These are phyloP conservation scores for Phialophora verrucosa DNA, from an alignment of 2,329 filamentous ascomycete genomes.

Conservation along the genomic window DNA sequence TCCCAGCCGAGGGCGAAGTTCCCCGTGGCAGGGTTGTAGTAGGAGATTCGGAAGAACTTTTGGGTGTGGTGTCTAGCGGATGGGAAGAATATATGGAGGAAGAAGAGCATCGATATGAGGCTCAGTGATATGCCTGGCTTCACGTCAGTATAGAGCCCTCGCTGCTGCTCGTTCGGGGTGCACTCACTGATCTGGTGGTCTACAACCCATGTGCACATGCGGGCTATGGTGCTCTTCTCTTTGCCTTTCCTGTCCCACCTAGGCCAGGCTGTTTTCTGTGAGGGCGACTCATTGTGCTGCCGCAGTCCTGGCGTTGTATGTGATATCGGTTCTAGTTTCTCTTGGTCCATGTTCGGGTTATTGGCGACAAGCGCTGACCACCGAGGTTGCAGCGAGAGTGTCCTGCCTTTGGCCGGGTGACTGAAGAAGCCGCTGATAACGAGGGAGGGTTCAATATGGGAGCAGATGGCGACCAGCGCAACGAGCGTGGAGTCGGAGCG, in stretches of 20 bases:
- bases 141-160: conserved; percentile 4
- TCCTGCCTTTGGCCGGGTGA: background rate
- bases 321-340: conserved; percentile 29
- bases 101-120: conserved; percentile 78
- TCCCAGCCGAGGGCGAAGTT: conserved; percentile 78
- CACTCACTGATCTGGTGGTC: conserved; percentile 41
- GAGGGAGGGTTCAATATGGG: conserved; percentile 7
- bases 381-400: background rate
- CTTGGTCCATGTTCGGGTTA: conserved; percentile 24
- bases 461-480: conserved; percentile 34
- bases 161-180: background rate
- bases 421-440: conserved; percentile 12
- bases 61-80: conserved; percentile 77
- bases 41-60: conserved; percentile 87
- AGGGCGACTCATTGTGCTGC: conserved; percentile 36
- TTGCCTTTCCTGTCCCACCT: conserved; percentile 38
- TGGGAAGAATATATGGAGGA: conserved; percentile 82
- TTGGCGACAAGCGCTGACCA: conserved; percentile 14
- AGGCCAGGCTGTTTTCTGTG: conserved; percentile 40
- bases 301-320: conserved; percentile 19
- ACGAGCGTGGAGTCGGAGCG: conserved; percentile 15
- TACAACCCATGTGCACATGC: conserved; percentile 39
- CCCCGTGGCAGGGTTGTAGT: conserved; percentile 72
- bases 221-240: conserved; percentile 38
- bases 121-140: conserved; percentile 79